Conservation (phyloP, 1,284 basidiomycete genomes). For the Cryptococcus jaspeensis region DNA sequence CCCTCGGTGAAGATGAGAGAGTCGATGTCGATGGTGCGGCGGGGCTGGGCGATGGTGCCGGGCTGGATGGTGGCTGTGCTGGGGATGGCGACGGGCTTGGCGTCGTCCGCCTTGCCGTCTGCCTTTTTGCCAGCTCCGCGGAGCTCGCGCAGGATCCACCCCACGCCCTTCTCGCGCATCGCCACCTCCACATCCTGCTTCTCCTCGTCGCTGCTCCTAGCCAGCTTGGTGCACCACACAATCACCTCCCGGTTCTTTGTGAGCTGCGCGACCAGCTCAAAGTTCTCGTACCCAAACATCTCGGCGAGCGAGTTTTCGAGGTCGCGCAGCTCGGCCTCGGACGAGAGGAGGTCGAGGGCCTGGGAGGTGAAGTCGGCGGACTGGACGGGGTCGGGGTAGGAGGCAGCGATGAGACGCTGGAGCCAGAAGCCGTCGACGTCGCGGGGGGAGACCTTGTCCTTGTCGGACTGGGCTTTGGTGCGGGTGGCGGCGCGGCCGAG, state of each 20-base stretch:
- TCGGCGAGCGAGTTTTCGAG: conserved; percentile 98
- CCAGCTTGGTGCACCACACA: conserved; percentile 97
- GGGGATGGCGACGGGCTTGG: conserved; percentile 60
- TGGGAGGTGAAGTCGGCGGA: conserved; percentile 86
- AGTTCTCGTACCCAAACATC: conserved; percentile 88
- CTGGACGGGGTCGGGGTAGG: conserved; percentile 92
- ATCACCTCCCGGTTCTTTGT: conserved; percentile 94
- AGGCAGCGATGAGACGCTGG: conserved; percentile 84
- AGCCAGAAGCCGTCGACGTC: conserved; percentile 98
- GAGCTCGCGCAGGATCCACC: conserved; percentile 90
- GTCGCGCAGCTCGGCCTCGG: conserved; percentile 86
- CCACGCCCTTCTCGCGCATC: conserved; percentile 95
- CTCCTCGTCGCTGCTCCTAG: conserved; percentile 85
- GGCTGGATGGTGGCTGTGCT: conserved; percentile 86
- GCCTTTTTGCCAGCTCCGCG: conserved; percentile 63
- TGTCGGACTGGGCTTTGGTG: conserved; percentile 56
- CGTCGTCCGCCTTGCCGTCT: conserved; percentile 30
- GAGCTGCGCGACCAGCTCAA: conserved; percentile 86
- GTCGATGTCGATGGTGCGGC: conserved; percentile 84
- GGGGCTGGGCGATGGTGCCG: conserved; percentile 82
- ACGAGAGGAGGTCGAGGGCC: conserved; percentile 83
- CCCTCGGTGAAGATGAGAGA: conserved; percentile 95
- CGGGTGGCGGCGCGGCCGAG: conserved; percentile 58
- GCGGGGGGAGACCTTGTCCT: conserved; percentile 82
- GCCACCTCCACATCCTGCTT: conserved; percentile 93